Conservation (phyloP, 129 eudicot genomes). For the Rutidosis leptorrhynchoides region DNA sequence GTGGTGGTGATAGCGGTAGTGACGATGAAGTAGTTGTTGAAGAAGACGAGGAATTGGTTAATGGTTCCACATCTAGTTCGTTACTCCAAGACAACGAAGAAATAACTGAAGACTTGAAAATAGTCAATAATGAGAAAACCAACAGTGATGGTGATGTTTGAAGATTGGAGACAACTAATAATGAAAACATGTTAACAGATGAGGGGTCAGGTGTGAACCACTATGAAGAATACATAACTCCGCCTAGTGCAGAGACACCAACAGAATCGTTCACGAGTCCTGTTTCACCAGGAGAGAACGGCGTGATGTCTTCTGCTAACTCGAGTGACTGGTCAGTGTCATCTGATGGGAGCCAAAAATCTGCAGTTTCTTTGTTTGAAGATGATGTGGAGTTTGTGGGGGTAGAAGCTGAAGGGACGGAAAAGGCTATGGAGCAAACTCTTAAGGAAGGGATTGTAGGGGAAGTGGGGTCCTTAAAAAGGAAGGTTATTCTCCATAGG, state of each 20-base stretch:
- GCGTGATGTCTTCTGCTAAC: conserved; percentile 16
- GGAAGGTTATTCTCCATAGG: conserved; percentile 32
- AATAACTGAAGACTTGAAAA: conserved; percentile 16
- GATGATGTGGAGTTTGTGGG: conserved; percentile 96
- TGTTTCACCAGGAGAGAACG: conserved; percentile 47
- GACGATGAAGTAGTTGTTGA: conserved; percentile 91
- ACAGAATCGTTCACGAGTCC: conserved; percentile 23
- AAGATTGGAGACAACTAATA: neutral
- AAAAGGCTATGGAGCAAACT: conserved; percentile 82
- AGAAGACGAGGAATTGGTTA: conserved; percentile 62
- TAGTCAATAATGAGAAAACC: neutral
- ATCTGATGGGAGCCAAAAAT: conserved; percentile 18
- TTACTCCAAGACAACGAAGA: conserved; percentile 16
- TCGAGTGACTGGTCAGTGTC: conserved; percentile 12
- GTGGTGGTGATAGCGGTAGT: conserved; percentile 51
- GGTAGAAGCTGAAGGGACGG: conserved; percentile 78
- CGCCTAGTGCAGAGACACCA: conserved; percentile 22
- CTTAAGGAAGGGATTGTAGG: conserved; percentile 81
- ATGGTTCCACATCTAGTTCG: conserved; percentile 29
- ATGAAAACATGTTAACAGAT: neutral
- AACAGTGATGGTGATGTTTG: neutral
- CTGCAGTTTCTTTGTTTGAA: conserved; percentile 65
- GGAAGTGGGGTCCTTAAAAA: conserved; percentile 71
- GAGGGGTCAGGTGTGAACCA: conserved; percentile 57
- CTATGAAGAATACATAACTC: conserved; percentile 37